phyloP scores from a whole-genome alignment of 805 yeast genomes.

The Kazachstania kunashirensis region DNA sequence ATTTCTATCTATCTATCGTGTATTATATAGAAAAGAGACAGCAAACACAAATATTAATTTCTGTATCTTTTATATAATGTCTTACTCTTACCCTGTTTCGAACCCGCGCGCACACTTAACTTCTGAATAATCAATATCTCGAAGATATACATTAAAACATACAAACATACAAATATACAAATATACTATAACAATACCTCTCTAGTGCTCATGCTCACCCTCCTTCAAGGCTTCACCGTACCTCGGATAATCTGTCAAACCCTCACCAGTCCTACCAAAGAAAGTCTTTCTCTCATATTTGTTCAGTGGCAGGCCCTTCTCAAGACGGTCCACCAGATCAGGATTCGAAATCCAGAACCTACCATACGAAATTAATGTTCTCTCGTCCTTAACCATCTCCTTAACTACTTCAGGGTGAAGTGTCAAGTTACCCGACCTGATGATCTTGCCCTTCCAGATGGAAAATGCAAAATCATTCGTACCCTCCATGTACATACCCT shows the following conservation, averaged over 20 bases:
- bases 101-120: too few species aligned
- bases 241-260: constrained; percentile 36
- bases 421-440: constrained; percentile 32
- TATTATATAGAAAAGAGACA: too few species aligned
- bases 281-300: constrained; percentile 40
- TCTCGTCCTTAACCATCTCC: constrained; percentile 29
- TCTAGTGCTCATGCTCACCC: too few species aligned
- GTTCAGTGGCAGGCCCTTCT: constrained; percentile 32
- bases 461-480: constrained; percentile 31
- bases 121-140: too few species aligned
- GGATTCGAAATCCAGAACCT: constrained; percentile 45
- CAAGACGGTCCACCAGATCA: constrained; percentile 37
- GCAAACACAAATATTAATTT: too few species aligned
- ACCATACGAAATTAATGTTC: constrained; percentile 39
- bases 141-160: too few species aligned
- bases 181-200: too few species aligned
- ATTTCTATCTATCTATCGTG: too few species aligned
- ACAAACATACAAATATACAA: too few species aligned
- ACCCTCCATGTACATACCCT: constrained; percentile 21
- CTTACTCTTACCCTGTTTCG: too few species aligned
- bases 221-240: constrained; percentile 16
- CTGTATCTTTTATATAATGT: too few species aligned
- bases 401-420: constrained; percentile 20
- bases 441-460: constrained; percentile 37
- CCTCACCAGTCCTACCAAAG: constrained; percentile 31